Percentiles rank a stretch among this genome's conserved stretches.
Evolutionary conservation across 164 flowering plant species (phyloP).

Genomic region (Magnolia sinica): DNA sequence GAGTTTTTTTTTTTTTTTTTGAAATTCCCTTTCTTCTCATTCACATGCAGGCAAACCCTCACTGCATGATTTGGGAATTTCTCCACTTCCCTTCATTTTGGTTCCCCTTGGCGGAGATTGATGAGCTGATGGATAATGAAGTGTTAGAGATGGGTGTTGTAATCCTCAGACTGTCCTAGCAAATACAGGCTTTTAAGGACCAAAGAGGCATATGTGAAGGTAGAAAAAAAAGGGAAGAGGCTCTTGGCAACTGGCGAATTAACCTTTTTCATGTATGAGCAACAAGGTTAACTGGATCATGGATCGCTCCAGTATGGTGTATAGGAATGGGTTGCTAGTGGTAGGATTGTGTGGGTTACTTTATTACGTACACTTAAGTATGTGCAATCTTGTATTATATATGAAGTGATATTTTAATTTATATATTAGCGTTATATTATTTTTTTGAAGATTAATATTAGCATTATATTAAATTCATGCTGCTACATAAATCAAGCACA

Average conservation of each 20-base stretch:
- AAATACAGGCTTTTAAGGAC: not conserved
- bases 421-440: too few relatives aligned
- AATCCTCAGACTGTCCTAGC: not conserved
- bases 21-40: not conserved
- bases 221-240: not conserved
- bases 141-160: not conserved
- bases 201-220: not conserved
- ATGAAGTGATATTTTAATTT: too few relatives aligned
- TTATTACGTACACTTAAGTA: too few relatives aligned
- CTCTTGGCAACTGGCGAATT: not conserved
- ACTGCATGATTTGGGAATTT: not conserved
- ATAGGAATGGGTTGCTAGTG: too few relatives aligned
- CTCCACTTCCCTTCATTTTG: not conserved
- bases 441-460: too few relatives aligned
- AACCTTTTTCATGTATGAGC: not conserved
- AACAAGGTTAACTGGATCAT: too few relatives aligned
- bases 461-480: too few relatives aligned
- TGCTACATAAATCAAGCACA: too few relatives aligned
- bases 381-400: too few relatives aligned
- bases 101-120: not conserved
- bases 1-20: not conserved
- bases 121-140: not conserved
- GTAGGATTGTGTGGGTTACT: too few relatives aligned
- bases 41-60: not conserved
- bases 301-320: too few relatives aligned